phyloP scores from a whole-genome alignment of 164 flowering plant species.

The Hamamelis virginiana region DNA sequence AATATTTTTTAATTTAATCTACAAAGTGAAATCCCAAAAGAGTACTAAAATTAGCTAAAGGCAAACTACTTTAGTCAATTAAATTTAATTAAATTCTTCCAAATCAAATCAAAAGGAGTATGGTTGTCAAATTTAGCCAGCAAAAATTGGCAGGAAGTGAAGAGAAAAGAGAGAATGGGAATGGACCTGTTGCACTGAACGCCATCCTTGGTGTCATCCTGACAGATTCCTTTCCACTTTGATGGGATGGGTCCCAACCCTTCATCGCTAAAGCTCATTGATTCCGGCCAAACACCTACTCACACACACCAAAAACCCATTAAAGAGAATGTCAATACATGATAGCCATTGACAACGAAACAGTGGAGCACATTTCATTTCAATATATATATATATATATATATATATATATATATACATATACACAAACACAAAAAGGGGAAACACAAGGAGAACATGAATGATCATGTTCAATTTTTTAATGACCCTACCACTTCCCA shows the following conservation, averaged over 20 bases:
- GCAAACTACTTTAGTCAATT: too few relatives aligned
- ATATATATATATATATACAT: too few relatives aligned
- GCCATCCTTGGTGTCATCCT: slow-evolving; percentile 8
- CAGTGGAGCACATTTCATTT: slow-evolving; percentile 4
- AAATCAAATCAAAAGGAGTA: too few relatives aligned
- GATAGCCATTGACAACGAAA: slow-evolving; percentile 17
- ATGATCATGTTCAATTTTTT: too few relatives aligned
- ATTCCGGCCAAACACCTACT: slow-evolving; percentile 33
- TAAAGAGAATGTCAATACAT: slow-evolving; percentile 18
- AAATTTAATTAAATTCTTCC: too few relatives aligned
- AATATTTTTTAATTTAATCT: too few relatives aligned
- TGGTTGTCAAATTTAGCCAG: too few relatives aligned
- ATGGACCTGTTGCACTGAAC: slow-evolving; percentile 57
- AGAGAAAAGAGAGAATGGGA: not conserved
- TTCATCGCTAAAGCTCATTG: slow-evolving; percentile 28
- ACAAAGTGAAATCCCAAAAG: too few relatives aligned
- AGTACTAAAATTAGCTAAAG: too few relatives aligned
- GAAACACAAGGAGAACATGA: not conserved
- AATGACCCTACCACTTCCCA: not conserved
- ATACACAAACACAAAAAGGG: slow-evolving; percentile 3
- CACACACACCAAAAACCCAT: too few relatives aligned
- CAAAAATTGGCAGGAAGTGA: not conserved
- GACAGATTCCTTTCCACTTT: slow-evolving; percentile 29
- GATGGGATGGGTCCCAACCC: slow-evolving; percentile 31
- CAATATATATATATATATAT: too few relatives aligned